These are phyloP conservation scores for Trichosanthes truncata DNA, from an alignment of 306 rosid genomes.

Conservation along the genomic window DNA sequence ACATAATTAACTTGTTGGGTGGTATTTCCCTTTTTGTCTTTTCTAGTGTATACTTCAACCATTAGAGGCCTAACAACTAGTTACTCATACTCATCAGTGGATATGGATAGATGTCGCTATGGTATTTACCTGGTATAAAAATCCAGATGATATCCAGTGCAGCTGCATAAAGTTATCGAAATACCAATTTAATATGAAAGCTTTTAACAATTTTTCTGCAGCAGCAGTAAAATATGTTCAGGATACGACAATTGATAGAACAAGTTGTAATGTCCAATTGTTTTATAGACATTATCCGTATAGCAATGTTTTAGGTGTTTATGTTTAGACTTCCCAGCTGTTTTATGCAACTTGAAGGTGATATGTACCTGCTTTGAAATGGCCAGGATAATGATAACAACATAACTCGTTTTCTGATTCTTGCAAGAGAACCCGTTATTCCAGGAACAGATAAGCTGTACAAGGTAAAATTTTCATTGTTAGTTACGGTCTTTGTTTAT, in stretches of 20 bases:
- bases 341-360: constrained; percentile 13
- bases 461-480: constrained; percentile 39
- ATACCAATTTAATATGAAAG: background rate
- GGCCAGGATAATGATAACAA: constrained; percentile 58
- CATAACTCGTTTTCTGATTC: constrained; percentile 74
- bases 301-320: background rate
- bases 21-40: background rate
- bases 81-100: background rate
- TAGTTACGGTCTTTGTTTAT: background rate
- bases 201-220: background rate
- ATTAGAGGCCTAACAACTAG: background rate
- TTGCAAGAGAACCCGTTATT: constrained; percentile 77
- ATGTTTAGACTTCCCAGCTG: background rate
- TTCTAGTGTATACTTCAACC: background rate
- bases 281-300: background rate
- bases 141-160: background rate
- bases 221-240: background rate
- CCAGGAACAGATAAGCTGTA: constrained; percentile 47
- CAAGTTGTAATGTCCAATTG: background rate
- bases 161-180: background rate
- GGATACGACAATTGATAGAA: background rate
- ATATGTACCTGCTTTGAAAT: constrained; percentile 16
- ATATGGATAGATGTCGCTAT: background rate
- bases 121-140: background rate
- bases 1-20: background rate